Evolutionary conservation across 352 stramenopile species (phyloP).

Genomic region (Pythium phragmitis): DNA sequence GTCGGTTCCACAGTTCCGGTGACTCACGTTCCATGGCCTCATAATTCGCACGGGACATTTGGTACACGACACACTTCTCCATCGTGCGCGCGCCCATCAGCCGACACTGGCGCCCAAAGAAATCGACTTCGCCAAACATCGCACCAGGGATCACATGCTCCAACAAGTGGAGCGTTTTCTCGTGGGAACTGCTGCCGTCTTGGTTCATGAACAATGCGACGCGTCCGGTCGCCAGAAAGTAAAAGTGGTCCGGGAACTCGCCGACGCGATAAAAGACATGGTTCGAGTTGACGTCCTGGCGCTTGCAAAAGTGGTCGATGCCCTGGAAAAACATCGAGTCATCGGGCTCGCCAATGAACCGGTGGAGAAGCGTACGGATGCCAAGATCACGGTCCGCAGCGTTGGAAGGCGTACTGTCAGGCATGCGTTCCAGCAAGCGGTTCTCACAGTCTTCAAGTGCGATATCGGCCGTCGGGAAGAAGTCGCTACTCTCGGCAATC

Average conservation of each 20-base stretch:
- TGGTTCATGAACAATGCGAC: conserved; percentile 80
- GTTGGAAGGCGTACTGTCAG: conserved; percentile 16
- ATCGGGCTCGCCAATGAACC: conserved; percentile 78
- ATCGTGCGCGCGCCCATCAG: conserved; percentile 57
- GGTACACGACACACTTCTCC: conserved; percentile 62
- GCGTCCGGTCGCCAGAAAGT: conserved; percentile 70
- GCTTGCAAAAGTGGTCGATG: conserved; percentile 64
- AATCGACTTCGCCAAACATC: conserved; percentile 88
- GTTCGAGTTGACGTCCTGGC: conserved; percentile 48
- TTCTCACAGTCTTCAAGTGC: conserved; percentile 83
- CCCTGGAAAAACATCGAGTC: conserved; percentile 63
- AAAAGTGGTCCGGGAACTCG: conserved; percentile 62
- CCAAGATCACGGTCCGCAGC: conserved; percentile 40
- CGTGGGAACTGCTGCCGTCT: conserved; percentile 47
- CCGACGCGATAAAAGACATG: conserved; percentile 77
- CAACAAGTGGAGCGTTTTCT: conserved; percentile 51
- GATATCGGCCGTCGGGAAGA: conserved; percentile 69
- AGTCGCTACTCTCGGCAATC: conserved; percentile 59
- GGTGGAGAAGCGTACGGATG: conserved; percentile 69
- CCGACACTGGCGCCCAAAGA: conserved; percentile 72
- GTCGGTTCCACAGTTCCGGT: conserved; percentile 66
- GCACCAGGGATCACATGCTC: conserved; percentile 73
- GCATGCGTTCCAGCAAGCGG: conserved; percentile 37
- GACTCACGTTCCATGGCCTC: conserved; percentile 55
- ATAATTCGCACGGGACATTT: conserved; percentile 66